These are phyloP conservation scores for Novymonas esmeraldas DNA, from an alignment of 208 protist species.

Conservation along the genomic window DNA sequence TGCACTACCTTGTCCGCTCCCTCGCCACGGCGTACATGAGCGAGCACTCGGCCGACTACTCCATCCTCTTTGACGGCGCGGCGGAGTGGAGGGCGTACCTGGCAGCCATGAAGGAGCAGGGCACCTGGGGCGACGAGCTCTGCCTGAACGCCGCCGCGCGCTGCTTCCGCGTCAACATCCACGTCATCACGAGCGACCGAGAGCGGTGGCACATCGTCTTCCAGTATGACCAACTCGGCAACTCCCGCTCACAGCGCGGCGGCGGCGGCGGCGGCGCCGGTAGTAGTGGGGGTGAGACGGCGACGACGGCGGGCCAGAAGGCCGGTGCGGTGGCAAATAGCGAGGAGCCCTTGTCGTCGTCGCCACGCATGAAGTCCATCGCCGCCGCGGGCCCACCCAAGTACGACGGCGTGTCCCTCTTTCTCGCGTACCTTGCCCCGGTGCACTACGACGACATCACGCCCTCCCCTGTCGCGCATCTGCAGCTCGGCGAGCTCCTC, in stretches of 20 bases:
- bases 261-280: background rate
- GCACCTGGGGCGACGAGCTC: conserved; percentile 85
- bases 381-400: background rate
- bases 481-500: conserved; percentile 50
- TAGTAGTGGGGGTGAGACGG: background rate
- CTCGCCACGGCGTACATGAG: conserved; percentile 77
- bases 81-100: conserved; percentile 65
- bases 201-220: conserved; percentile 84
- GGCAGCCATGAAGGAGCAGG: conserved; percentile 52
- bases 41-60: conserved; percentile 55
- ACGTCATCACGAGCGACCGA: conserved; percentile 82
- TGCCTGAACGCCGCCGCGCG: conserved; percentile 84
- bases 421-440: conserved; percentile 72
- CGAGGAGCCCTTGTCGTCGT: conserved; percentile 4
- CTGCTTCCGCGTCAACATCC: conserved; percentile 85
- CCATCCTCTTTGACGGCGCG: conserved; percentile 66
- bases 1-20: conserved; percentile 65
- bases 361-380: conserved; percentile 7
- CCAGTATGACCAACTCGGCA: conserved; percentile 60
- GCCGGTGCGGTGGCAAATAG: background rate
- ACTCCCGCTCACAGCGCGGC: conserved; percentile 24
- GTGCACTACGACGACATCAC: conserved; percentile 88
- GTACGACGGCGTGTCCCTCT: conserved; percentile 49
- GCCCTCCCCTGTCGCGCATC: conserved; percentile 26
- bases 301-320: background rate